Base-by-base conservation (phyloP, 257 asterid species). In the Verbascum thapsus region DNA sequence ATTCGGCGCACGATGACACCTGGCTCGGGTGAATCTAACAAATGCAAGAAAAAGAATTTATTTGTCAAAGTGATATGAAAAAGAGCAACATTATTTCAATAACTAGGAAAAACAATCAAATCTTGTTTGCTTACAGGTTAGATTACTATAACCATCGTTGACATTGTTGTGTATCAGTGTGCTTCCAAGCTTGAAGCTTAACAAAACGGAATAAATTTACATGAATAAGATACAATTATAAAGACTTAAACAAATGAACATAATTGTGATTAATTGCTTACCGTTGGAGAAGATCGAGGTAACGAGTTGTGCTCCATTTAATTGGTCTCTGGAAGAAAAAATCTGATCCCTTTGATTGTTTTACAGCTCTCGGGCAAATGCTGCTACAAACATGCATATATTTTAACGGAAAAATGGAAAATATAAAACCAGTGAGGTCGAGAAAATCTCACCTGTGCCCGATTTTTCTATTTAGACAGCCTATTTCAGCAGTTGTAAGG, bases 391-490 rank as follows among this genome's bases (percentile, higher is more conserved):
- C 37, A 60, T 41, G 69, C 64, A 62, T 47, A 51, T 63, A 54
- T 45, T 38, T 60, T 48, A 20, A 72, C 42, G 34, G 30, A 54
- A 30, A 41, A 47, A 44, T 54, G 7, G 53, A 22, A 59, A 17
- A 60, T 30, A 20, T 7, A 12, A 52, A 17, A 10, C n/a, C 61
- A 30, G 44, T 17, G 48, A 40, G 60, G 15, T 23, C 8, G 53
- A 10, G 70, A 52, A 10, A 61, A 57, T 37, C 68, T 75, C 75
- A 90, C 97, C 97, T 76, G 67, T 77, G 84, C 17, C 83, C 95
- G 49, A 90, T 67, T 80, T 90, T 94, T 82, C 99, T 81, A 71
- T 81, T 90, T 10, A 73, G 34, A 15, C 88, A 81, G 61, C 85
- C 79, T 61, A 80, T 66, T 66, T 75, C 83, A 64, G 68, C 61